Conservation (phyloP, 495 filamentous ascomycete species). For the Entonaema liquescens region DNA sequence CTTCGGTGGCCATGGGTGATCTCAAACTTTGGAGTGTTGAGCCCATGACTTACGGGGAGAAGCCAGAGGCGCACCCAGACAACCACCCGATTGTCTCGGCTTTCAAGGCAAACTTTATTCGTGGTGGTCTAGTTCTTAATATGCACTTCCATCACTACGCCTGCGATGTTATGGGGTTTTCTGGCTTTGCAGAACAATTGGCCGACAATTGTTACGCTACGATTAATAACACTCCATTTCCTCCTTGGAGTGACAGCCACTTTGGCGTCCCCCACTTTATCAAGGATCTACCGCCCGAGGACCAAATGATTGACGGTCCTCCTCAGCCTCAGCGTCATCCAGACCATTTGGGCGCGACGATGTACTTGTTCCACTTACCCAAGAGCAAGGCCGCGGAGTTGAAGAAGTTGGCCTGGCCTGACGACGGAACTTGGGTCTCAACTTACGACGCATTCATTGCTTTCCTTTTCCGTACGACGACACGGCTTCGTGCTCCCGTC, state of each 20-base stretch:
- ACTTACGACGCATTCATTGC: constrained; percentile 56
- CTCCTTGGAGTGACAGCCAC: constrained; percentile 47
- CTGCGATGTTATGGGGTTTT: constrained; percentile 57
- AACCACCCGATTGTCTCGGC: constrained; percentile 47
- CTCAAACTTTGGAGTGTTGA: constrained; percentile 43
- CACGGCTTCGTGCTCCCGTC: constrained; percentile 42
- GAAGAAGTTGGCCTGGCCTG: constrained; percentile 48
- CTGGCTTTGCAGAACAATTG: constrained; percentile 50
- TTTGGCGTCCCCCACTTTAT: constrained; percentile 50
- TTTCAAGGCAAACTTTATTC: constrained; percentile 56
- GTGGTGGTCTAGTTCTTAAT: constrained; percentile 53
- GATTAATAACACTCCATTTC: constrained; percentile 42
- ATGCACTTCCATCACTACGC: constrained; percentile 57
- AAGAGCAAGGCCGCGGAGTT: constrained; percentile 54
- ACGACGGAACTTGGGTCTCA: constrained; percentile 50
- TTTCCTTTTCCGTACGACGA: constrained; percentile 51
- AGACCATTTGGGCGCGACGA: constrained; percentile 40
- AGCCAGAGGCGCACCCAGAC: constrained; percentile 50
- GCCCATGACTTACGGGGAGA: constrained; percentile 53
- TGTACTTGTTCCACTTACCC: constrained; percentile 51
- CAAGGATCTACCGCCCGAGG: constrained; percentile 32
- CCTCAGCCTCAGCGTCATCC: constrained; percentile 44
- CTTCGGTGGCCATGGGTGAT: constrained; percentile 12
- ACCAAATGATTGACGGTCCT: constrained; percentile 47
- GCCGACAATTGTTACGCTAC: constrained; percentile 56